Evolutionary conservation across 2,329 filamentous ascomycete species (phyloP), one percentile per base, ranked within the genome.

Genomic region (Aphanocladium album): DNA sequence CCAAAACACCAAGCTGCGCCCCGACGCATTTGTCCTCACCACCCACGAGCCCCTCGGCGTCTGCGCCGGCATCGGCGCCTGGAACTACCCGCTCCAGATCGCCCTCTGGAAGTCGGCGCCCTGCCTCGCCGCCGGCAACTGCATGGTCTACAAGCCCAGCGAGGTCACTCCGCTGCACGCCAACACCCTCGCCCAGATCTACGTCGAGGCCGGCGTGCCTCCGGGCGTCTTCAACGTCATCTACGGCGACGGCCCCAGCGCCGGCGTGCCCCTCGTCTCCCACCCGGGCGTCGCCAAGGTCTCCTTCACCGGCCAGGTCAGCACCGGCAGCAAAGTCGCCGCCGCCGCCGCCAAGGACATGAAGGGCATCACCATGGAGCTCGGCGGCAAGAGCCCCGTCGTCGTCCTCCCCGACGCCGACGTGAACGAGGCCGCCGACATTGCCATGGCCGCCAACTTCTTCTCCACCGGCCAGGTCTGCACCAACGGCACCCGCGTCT

Each of bases 401-500:
- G 79, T 96, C 55, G 81, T 96, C 51, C 84, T 96, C 1, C 89
- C 90, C 1, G 91, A 96, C 69, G 89, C 89, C 17, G 85, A 91
- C 56, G 74, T 93, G 21, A 87, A 90, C 50, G 84, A 85, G 68
- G 92, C 92, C n/a, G 92, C 91, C 37, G 88, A 96, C 69, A 89
- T 90, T 33, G 91, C 91, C 64, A 93, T 96, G 89, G 91, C 96
- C 80, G 92, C 91, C 67, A 96, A 96, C 74, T 96, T 96, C 77
- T 96, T 90, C 80, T 92, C 89, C 66, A 90, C 89, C 0, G 92
- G 92, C 33, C 92, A 96, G 74, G 91, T 96, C 55, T 96, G 92
- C 81, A 96, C 92, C 55, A 96, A 96, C 72, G 92, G 92, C 54
- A 96, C 92, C 1, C 83, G 92, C 12, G 91, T 96, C 37, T 96